phyloP scores from a whole-genome alignment of 345 rosid genomes.

The Gossypium anomalum region DNA sequence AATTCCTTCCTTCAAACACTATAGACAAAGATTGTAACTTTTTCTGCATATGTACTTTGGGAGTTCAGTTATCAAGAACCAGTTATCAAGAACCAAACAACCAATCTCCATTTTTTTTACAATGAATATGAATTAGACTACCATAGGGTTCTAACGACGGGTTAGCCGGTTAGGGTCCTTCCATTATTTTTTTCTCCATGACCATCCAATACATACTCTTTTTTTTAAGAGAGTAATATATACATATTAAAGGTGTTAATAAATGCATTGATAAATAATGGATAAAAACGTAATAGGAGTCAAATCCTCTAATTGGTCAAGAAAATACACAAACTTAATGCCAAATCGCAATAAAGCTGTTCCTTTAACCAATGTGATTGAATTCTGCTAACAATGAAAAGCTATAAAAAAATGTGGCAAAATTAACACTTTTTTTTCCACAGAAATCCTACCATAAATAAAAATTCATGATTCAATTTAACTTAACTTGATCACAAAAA shows the following conservation, averaged over 20 bases:
- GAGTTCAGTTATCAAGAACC: neutral
- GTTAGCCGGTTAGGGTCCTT: neutral
- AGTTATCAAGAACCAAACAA: neutral
- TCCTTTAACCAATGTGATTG: neutral
- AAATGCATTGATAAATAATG: neutral
- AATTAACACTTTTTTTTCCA: neutral
- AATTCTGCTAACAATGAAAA: neutral
- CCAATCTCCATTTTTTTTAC: neutral
- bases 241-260: neutral
- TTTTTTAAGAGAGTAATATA: neutral
- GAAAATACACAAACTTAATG: neutral
- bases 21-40: neutral
- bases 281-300: neutral
- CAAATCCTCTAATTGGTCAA: neutral
- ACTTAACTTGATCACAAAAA: constrained; percentile 2
- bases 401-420: neutral
- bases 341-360: neutral
- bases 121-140: neutral
- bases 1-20: neutral
- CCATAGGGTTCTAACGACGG: neutral
- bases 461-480: neutral
- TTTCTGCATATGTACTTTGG: neutral
- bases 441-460: neutral
- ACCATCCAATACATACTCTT: neutral
- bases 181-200: neutral